Base-by-base conservation (phyloP, 2,329 filamentous ascomycete genomes). In the Thyridium curvatum region DNA sequence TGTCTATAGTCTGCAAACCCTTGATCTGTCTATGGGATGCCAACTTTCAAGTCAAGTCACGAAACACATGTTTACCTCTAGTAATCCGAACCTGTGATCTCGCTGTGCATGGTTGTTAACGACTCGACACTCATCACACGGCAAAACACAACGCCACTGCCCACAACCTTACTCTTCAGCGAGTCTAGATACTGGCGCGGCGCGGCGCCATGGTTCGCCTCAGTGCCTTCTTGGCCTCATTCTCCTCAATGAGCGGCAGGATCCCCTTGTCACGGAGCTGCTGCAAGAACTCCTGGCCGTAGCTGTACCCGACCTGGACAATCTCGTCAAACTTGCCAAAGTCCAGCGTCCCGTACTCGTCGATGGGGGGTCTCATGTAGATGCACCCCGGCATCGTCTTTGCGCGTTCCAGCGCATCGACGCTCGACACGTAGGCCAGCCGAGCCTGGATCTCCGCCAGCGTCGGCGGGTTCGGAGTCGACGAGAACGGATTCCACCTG, bases 251-350 rank as follows among this genome's bases (percentile, higher is more conserved):
- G 34, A 85, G 52, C 17, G 77, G 77, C 49, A 98, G 64, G 30
- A 84, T 74, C 0, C 91, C 91, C 52, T 94, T 74, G 30, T 86
- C 85, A 55, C 81, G 82, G 58, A 97, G 66, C 50, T 81, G 74
- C 38, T 79, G 78, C 47, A 98, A 61, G 57, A 84, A 96, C 39
- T 87, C 79, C 58, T 84, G 83, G 4, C 89, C 93, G 55, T 82
- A 98, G 39, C 77, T 73, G 62, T 95, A 94, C 2, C 93, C 94
- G 10, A 96, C 74, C 49, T 84, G 74, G 54, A 94, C 95, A 39
- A 98, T 91, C 70, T 98, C 94, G 53, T 97, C 91, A 60, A 98
- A 98, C 61, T 94, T 96, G 45, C 82, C 86, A 68, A 98, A 98
- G 42, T 98, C 93, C 21, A 98, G 68, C 2, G 93, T 98, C 4